Conservation (phyloP, 1,284 basidiomycete genomes). For the Gomphus bonarii region DNA sequence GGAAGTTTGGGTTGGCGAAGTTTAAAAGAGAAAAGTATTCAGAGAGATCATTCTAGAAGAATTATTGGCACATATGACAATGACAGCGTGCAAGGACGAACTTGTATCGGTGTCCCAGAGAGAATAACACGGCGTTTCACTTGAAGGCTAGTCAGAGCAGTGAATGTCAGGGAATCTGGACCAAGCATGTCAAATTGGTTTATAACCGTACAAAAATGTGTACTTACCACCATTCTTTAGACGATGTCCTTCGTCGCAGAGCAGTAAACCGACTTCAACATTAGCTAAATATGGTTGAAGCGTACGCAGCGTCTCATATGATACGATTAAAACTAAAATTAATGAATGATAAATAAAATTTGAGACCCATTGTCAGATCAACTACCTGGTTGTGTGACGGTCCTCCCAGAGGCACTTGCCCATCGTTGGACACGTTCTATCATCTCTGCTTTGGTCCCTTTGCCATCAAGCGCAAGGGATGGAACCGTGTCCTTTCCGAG, state of each 20-base stretch:
- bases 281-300: constrained; percentile 66
- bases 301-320: constrained; percentile 93
- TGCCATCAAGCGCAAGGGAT: constrained; percentile 82
- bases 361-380: too few relatives aligned
- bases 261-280: constrained; percentile 80
- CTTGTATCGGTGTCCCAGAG: constrained; percentile 94
- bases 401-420: constrained; percentile 79
- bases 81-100: constrained; percentile 18
- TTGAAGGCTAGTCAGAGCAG: constrained; percentile 75
- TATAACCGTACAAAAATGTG: neutral
- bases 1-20: constrained; percentile 94
- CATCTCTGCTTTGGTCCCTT: constrained; percentile 76
- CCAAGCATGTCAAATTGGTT: neutral
- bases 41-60: constrained; percentile 79
- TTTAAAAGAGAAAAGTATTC: constrained; percentile 96
- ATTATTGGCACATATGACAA: neutral
- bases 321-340: constrained; percentile 91
- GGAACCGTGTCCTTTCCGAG: constrained; percentile 76
- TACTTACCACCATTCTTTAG: constrained; percentile 87
- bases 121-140: constrained; percentile 94
- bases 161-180: constrained; percentile 82
- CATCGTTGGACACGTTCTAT: constrained; percentile 75
- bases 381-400: constrained; percentile 80
- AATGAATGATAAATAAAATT: neutral
- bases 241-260: constrained; percentile 96